Evolutionary conservation across 176 grass and related monocot genomes (phyloP), one percentile per base, ranked within the genome.

Genomic region (Miscanthus lutarioriparius): DNA sequence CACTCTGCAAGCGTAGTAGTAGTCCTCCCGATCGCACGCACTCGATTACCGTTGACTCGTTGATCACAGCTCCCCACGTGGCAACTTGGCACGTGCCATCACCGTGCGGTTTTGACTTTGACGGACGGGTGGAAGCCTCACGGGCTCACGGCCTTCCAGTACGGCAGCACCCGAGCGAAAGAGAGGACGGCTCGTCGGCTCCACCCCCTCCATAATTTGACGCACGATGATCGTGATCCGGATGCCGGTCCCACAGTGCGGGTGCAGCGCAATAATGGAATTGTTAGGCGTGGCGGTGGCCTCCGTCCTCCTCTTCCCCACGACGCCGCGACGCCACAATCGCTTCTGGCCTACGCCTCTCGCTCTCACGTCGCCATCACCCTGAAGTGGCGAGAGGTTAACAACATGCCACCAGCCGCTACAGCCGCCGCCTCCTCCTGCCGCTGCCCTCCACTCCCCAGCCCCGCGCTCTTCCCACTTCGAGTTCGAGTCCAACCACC

Each of bases 391-490:
- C 10, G 35, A 86, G 44, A 86, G 51, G 47, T 72, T 49, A 80
- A 84, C 87, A 69, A n/a, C n/a, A n/a, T 78, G 61, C 67, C 80
- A 92, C 77, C 86, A 25, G 23, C 76, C 69, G 48, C 20, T 14
- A 8, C 23, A 19, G 15, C 49, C 73, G 17, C 40, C 41, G 0
- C 80, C 40, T 28, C 47, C 22, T 49, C 37, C 70, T 26, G 26
- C 87, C 9, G 13, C 36, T 17, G 11, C 38, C 20, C 32, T 39
- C 1, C 30, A 8, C 20, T 8, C 25, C 54, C 56, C 49, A 30
- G 81, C 25, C 64, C 44, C 5, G 3, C 4, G 22, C 11, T 2
- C 9, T 23, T 20, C 35, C 51, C 44, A n/a, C 3, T 32, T 3
- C 32, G 2, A 71, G 82, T 65, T 19, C 19, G 16, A 7, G 16